A percentile compares a stretch with the other conserved stretches of the same genome.
These are phyloP conservation scores for Ceratobasidium papillatum DNA, from an alignment of 1,284 basidiomycete species.

Conservation along the genomic window DNA sequence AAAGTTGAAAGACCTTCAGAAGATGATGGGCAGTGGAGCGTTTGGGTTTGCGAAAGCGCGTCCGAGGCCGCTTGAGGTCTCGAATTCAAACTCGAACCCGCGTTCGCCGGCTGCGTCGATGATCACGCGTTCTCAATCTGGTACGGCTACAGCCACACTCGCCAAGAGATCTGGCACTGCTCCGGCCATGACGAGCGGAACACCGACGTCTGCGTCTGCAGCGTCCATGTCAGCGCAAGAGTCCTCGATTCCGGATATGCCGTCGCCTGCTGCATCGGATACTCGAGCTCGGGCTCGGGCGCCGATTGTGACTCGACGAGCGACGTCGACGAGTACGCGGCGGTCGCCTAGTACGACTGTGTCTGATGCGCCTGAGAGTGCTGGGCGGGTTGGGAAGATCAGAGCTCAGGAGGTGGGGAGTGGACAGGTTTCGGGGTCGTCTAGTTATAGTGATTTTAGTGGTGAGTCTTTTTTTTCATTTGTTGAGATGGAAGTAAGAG, in stretches of 20 bases:
- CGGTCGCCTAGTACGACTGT: conserved; percentile 58
- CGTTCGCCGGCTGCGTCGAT: conserved; percentile 44
- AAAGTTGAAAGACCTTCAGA: conserved; percentile 67
- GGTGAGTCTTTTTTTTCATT: conserved; percentile 58
- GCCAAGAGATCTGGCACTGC: conserved; percentile 18
- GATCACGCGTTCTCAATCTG: conserved; percentile 19
- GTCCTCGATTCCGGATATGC: conserved; percentile 75
- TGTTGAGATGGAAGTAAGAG: conserved; percentile 5
- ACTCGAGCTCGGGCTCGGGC: conserved; percentile 59
- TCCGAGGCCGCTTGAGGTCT: conserved; percentile 35
- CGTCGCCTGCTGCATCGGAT: conserved; percentile 65
- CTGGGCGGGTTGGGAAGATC: conserved; percentile 43
- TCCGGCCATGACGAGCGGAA: conserved; percentile 55
- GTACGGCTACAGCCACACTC: conserved; percentile 17
- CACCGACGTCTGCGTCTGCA: conserved; percentile 54
- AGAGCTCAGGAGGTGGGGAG: conserved; percentile 65
- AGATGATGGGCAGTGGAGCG: conserved; percentile 73
- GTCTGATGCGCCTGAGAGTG: conserved; percentile 46
- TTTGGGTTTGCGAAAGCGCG: conserved; percentile 72
- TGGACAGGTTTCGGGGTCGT: conserved; percentile 71
- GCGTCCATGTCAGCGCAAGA: conserved; percentile 67
- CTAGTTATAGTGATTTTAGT: conserved; percentile 84
- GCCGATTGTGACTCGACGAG: conserved; percentile 47
- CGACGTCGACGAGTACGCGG: conserved; percentile 58
- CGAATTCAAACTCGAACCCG: background rate